phyloP scores from a whole-genome alignment of 2,329 filamentous ascomycete genomes.

The Fusarium sp. region DNA sequence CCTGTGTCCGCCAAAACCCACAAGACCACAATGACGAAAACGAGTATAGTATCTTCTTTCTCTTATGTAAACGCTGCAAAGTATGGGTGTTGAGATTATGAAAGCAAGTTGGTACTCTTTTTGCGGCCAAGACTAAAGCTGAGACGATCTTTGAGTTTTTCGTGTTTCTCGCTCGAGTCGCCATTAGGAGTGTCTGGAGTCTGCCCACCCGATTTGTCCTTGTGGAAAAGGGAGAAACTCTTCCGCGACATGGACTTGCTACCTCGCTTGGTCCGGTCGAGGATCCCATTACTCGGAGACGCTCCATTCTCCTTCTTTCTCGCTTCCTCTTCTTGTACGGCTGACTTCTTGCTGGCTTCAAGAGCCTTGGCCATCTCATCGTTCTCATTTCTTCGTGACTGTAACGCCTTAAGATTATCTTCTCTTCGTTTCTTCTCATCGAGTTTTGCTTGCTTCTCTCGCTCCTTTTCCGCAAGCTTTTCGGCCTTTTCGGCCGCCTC shows the following conservation, averaged over 20 bases:
- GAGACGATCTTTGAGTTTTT: conserved; percentile 73
- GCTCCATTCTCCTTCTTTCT: conserved; percentile 56
- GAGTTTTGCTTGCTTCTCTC: conserved; percentile 60
- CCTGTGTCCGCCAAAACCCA: conserved; percentile 37
- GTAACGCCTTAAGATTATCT: conserved; percentile 66
- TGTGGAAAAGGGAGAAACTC: conserved; percentile 75
- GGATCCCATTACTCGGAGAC: conserved; percentile 57
- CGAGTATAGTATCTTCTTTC: conserved; percentile 14
- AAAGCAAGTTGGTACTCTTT: conserved; percentile 69
- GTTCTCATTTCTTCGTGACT: conserved; percentile 66
- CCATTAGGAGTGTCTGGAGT: conserved; percentile 40
- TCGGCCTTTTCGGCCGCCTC: conserved; percentile 68
- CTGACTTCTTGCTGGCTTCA: conserved; percentile 73
- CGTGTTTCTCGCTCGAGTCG: conserved; percentile 55
- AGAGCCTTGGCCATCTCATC: conserved; percentile 72
- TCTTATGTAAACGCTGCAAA: conserved; percentile 26
- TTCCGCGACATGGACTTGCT: conserved; percentile 85
- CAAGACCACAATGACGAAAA: conserved; percentile 25
- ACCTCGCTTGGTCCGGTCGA: conserved; percentile 76
- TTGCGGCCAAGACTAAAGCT: conserved; percentile 76
- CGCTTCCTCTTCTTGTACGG: conserved; percentile 63
- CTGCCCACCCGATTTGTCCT: conserved; percentile 57
- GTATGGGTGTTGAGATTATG: conserved; percentile 37
- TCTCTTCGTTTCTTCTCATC: conserved; percentile 57
- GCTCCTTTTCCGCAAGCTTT: conserved; percentile 60